Base-by-base conservation (phyloP, 495 filamentous ascomycete genomes). In the Thozetella sp. region DNA sequence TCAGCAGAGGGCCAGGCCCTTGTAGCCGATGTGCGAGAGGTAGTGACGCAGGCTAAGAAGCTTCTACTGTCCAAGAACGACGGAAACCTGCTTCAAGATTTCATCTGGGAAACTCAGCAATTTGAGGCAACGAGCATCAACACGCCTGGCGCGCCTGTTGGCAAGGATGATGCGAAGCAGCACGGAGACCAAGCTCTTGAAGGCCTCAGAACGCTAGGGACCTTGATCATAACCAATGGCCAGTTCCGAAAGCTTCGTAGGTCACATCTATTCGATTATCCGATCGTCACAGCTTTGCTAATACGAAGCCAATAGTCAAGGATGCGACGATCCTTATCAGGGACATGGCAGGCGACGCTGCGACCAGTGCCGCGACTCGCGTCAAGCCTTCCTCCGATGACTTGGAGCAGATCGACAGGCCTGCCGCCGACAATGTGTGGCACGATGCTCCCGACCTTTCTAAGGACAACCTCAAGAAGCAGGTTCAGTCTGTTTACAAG, bases 21-120 rank as follows among this genome's bases (percentile, higher is more conserved):
- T 1, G 86, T 97, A 2, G 76, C 75, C 30, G 93, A 98, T 64
- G 79, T 96, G 54, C 83, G 85, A 26, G 81, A 92, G 61, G 92
- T 97, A 50, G 90, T 99, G 53, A 88, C 93, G 59, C 86, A 97
- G 67, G 90, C 95, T 15, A 97, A 97, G 76, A 72, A 86, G 34
- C 79, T 98, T 13, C 81, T 98, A n/a, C 80, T 99, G 30, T 90
- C 86, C 72, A 99, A 99, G 86, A 99, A 99, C 67, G 85, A 97
- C 26, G 95, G 93, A 62, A 91, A 99, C 65, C 76, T 97, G 24
- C 75, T 99, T 11, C 95, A 99, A 65, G 96, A 98, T 60, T 98
- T 98, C 73, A 92, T 97, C 78, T 99, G 89, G 88, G 88, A 96
- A 66, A 92, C 93, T 1, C 84, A 92, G 68, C 84, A 90, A 37